phyloP scores from a whole-genome alignment of 768 basidiomycete species.

The Termitomyces titanicus region DNA sequence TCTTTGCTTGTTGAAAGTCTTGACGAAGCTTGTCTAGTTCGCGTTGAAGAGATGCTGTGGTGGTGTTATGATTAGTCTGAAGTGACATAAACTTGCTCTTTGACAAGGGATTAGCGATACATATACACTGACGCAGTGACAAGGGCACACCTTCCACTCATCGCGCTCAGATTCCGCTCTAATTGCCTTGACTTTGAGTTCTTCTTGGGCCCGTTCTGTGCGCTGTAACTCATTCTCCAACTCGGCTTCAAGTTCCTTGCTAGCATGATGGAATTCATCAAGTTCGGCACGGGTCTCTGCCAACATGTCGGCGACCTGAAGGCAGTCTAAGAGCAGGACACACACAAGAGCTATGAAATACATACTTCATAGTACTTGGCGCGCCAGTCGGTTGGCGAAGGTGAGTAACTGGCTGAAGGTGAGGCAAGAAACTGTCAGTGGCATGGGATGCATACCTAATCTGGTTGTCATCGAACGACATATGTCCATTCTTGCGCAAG shows the following conservation, averaged over 20 bases:
- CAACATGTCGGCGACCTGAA: constrained; percentile 74
- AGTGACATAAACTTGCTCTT: constrained; percentile 84
- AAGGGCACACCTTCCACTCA: constrained; percentile 81
- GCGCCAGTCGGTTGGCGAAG: constrained; percentile 65
- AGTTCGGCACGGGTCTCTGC: constrained; percentile 82
- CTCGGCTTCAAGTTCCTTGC: constrained; percentile 92
- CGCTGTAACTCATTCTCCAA: constrained; percentile 86
- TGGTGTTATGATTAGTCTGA: constrained; percentile 88
- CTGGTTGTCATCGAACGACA: constrained; percentile 65
- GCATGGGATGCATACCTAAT: constrained; percentile 42
- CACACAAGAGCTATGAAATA: neutral
- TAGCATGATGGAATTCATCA: constrained; percentile 81
- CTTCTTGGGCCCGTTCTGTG: constrained; percentile 82
- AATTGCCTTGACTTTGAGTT: constrained; percentile 67
- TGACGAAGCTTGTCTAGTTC: constrained; percentile 82
- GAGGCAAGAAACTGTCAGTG: constrained; percentile 12
- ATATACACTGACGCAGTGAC: neutral
- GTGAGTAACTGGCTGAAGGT: constrained; percentile 44
- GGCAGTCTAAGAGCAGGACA: constrained; percentile 2
- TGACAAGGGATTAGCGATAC: constrained; percentile 7
- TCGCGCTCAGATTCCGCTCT: constrained; percentile 76
- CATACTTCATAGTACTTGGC: constrained; percentile 69
- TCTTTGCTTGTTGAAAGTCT: constrained; percentile 65
- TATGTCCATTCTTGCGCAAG: constrained; percentile 54
- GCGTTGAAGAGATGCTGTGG: constrained; percentile 85